Evolutionary conservation across 257 asterid genomes (phyloP), one percentile per base, ranked within the genome.

Genomic region (Eucommia ulmoides): DNA sequence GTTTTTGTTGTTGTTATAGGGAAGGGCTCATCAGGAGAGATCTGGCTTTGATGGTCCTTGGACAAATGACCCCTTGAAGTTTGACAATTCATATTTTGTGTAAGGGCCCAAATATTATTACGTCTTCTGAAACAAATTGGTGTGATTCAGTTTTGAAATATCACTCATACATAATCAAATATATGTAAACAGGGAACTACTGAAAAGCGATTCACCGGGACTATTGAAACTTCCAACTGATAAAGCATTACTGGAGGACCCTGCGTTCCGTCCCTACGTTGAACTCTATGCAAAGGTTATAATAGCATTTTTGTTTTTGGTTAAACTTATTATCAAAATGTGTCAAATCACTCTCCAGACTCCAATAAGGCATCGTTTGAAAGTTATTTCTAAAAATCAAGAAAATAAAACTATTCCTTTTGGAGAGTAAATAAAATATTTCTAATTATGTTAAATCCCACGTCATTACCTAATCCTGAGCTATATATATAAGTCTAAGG

Each of bases 21-120:
- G 97, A 51, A 82, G 68, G 63, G 94, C 89, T 45, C 97, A 84
- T 49, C 67, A 25, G 16, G 97, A 84, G 25, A 74, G 97, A 51
- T 84, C 97, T 26, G 94, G 88, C 45, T 89, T 84, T 60, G 91
- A 82, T 26, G 96, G 97, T 51, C 82, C 94, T 25, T 89, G 97
- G 97, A 89, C 97, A 7, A 57, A 26, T 1, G 85, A 84, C 35
- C 94, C 94, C 65, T 78, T 69, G 51, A 82, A 76, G 74, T 89
- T 89, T 42, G 96, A 89, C 74, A 80, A 89, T 57, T 78, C 93
- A 15, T 84, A 82, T 65, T 89, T 78, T 49, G 56, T 61, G 97
- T 89, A 78, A 72, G 88, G 56, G 54, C 46, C 23, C 21, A n/a
- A n/a, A n/a, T n/a, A n/a, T n/a, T n/a, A n/a, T n/a, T n/a, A n/a